These are phyloP conservation scores for Tricholoma sp. DNA, from an alignment of 768 basidiomycete genomes.

Conservation along the genomic window DNA sequence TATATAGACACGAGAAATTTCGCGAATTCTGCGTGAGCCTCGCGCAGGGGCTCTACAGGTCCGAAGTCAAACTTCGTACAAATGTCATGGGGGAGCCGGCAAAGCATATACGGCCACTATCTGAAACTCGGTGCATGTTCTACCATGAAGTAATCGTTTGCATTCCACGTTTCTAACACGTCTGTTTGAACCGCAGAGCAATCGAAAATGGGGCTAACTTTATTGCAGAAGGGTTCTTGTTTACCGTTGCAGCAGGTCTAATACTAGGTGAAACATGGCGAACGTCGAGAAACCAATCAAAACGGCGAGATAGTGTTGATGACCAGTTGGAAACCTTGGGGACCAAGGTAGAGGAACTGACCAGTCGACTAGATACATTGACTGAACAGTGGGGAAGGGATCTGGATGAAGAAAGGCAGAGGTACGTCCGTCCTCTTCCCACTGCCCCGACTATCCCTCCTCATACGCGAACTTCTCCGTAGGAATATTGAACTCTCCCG, in stretches of 20 bases:
- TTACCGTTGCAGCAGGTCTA: constrained; percentile 65
- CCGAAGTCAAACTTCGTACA: constrained; percentile 67
- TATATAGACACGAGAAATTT: constrained; percentile 63
- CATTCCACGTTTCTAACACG: neutral
- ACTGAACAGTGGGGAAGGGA: constrained; percentile 38
- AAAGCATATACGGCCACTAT: constrained; percentile 67
- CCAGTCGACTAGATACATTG: constrained; percentile 36
- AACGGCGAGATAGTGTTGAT: constrained; percentile 67
- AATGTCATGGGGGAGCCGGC: constrained; percentile 75
- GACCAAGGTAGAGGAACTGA: constrained; percentile 40
- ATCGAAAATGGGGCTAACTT: constrained; percentile 85
- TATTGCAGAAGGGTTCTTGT: constrained; percentile 82
- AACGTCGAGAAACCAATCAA: constrained; percentile 59
- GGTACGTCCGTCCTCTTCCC: constrained; percentile 32
- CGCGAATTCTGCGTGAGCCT: constrained; percentile 65
- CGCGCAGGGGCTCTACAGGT: constrained; percentile 72
- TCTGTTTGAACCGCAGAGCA: constrained; percentile 41
- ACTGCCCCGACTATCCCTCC: neutral
- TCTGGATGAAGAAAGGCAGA: constrained; percentile 36
- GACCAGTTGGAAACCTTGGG: constrained; percentile 62
- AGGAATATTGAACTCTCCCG: constrained; percentile 66
- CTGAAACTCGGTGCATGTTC: constrained; percentile 58
- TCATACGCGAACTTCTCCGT: neutral
- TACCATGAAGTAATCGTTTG: neutral
- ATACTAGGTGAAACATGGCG: constrained; percentile 79